These are phyloP conservation scores for Penicillium freii DNA, from an alignment of 2,329 filamentous ascomycete genomes.

Conservation along the genomic window DNA sequence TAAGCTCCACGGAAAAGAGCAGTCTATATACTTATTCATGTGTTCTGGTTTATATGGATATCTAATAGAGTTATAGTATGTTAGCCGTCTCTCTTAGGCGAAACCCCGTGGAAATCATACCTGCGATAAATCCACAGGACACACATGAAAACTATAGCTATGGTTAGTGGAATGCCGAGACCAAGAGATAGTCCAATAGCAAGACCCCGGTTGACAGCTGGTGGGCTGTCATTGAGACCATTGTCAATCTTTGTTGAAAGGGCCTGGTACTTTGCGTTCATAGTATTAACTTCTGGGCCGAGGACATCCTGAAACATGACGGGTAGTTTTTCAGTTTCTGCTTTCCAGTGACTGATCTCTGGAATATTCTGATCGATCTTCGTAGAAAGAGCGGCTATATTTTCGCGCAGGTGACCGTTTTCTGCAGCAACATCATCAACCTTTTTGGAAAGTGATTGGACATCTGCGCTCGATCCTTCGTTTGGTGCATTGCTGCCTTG, in stretches of 20 bases:
- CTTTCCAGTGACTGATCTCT: neutral
- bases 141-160: neutral
- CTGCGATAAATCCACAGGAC: neutral
- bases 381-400: neutral
- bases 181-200: neutral
- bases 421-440: neutral
- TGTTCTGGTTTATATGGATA: neutral
- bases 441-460: no score
- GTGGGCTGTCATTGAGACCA: neutral
- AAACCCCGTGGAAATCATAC: neutral
- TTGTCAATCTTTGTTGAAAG: neutral
- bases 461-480: neutral
- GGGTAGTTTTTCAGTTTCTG: neutral
- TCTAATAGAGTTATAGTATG: no score
- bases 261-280: neutral
- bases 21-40: neutral
- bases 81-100: neutral
- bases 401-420: neutral
- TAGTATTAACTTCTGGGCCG: neutral
- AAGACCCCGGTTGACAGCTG: neutral
- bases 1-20: neutral
- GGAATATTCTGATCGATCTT: neutral
- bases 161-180: neutral
- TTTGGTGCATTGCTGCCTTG: no score
- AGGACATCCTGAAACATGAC: neutral